Base-by-base conservation (phyloP, 768 basidiomycete genomes). In the Baorangia bicolor region DNA sequence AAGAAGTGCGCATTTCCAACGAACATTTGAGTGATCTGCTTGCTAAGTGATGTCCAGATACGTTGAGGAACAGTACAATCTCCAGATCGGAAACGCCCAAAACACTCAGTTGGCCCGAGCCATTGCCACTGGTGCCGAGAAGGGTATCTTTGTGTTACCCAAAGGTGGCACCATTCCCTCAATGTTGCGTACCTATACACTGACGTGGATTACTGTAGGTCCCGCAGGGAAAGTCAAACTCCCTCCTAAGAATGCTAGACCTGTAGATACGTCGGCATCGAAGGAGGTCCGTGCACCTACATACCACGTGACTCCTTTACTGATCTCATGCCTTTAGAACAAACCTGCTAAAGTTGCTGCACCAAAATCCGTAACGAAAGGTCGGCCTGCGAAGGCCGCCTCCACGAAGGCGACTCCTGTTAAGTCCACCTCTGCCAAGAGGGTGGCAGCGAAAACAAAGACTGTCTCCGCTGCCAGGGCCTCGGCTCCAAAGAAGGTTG, bases 141-240 rank as follows among this genome's bases (percentile, higher is more conserved):
- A 90, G 72, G 85, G 86, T 51, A 76, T 87, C 60, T 95, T 98
- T 72, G 76, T 84, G 27, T 80, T 96, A 35, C 95, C 94, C 64
- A 96, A 95, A 80, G 95, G 94, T 86, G 67, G 64, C 59, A 59
- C 21, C 21, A 51, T 49, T 54, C 51, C 16, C 13, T 45, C 42
- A 21, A 43, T 21, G 34, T 31, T 52, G 30, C 13, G 43, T 47
- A 14, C 49, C 38, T 48, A 40, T 34, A 44, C 9, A 50, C 45
- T 64, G 23, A 55, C 27, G 40, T 39, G 6, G 49, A 33, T 47
- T 49, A 34, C 48, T 42, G 49, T 52, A 74, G 76, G 79, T 75
- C 55, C 70, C 54, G 77, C 79, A 42, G 83, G 83, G 38, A 79
- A 80, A 57, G 81, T 85, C 63, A 90, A 88, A 72, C 81, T 91